Conservation (phyloP, 2,329 filamentous ascomycete genomes). For the Canariomyces notabilis region DNA sequence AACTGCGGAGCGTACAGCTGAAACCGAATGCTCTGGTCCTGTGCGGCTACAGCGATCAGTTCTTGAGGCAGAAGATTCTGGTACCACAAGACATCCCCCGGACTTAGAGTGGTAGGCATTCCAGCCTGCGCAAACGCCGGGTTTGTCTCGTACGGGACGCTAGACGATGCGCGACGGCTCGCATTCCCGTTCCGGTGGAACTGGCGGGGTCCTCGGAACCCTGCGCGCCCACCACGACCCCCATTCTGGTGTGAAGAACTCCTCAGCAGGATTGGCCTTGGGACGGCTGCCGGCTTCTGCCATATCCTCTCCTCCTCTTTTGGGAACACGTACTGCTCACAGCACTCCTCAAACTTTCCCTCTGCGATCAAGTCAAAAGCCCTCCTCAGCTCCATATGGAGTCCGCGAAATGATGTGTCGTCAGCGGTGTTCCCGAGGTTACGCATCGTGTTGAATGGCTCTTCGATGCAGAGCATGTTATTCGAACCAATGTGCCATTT, state of each 20-base stretch:
- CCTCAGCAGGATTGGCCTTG: constrained; percentile 53
- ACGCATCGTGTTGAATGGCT: constrained; percentile 84
- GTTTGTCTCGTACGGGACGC: constrained; percentile 47
- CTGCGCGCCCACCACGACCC: constrained; percentile 44
- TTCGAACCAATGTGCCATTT: constrained; percentile 77
- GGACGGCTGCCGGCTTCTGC: constrained; percentile 50
- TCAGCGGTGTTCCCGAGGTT: constrained; percentile 97
- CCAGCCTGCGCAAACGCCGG: constrained; percentile 36
- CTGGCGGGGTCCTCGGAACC: constrained; percentile 46
- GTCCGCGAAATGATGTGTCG: constrained; percentile 85
- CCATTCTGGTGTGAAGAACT: constrained; percentile 54
- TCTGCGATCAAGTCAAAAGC: constrained; percentile 79
- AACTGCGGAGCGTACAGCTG: constrained; percentile 45
- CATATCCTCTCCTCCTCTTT: constrained; percentile 68
- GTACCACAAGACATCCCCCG: constrained; percentile 48
- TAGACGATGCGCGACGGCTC: constrained; percentile 49
- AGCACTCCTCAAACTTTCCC: constrained; percentile 75
- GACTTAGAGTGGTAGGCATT: constrained; percentile 39
- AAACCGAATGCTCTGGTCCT: constrained; percentile 37
- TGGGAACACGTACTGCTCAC: constrained; percentile 83
- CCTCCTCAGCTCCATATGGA: constrained; percentile 82
- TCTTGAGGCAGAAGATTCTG: constrained; percentile 39
- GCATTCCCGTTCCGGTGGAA: constrained; percentile 38
- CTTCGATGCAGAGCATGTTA: constrained; percentile 88
- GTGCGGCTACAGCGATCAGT: constrained; percentile 23